Evolutionary conservation across 371 early-diverging fungal species (phyloP).

Genomic region (Entomophthora muscae): DNA sequence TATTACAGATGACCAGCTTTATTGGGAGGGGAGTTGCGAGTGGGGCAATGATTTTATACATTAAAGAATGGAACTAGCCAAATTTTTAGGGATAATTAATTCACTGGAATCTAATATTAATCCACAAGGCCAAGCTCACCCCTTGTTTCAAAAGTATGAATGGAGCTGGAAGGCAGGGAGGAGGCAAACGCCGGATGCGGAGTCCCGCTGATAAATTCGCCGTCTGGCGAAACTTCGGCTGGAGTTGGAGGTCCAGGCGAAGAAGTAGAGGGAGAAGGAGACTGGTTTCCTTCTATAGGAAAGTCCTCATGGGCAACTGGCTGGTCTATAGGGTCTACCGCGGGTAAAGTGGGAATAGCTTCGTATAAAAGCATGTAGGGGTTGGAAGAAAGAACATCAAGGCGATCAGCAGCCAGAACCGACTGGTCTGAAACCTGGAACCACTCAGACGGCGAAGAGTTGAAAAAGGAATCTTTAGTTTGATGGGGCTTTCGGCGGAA

Average conservation of each 20-base stretch:
- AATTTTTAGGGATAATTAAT: no score
- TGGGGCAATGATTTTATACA: no score
- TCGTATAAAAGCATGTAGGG: conserved; percentile 88
- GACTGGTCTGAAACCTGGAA: conserved; percentile 78
- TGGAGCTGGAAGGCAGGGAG: neutral
- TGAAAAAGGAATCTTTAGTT: conserved; percentile 18
- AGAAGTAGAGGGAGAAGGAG: conserved; percentile 7
- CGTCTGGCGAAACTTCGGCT: neutral
- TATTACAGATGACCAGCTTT: no score
- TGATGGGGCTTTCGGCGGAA: conserved; percentile 45
- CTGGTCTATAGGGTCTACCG: neutral
- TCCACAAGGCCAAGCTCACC: neutral
- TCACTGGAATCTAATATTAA: no score
- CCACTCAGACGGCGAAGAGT: conserved; percentile 35
- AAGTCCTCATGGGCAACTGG: neutral
- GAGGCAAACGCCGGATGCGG: neutral
- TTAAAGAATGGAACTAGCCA: no score
- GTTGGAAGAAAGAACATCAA: conserved; percentile 47
- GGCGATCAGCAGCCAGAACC: conserved; percentile 55
- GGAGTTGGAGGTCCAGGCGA: conserved; percentile 7
- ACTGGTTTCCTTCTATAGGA: neutral
- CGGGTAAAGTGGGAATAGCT: conserved; percentile 15
- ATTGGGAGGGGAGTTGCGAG: no score
- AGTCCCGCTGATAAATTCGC: neutral
- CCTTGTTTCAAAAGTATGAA: neutral